Evolutionary conservation across 192 early-diverging fungal species (phyloP).

Genomic region (Paraglomus brasilianum): DNA sequence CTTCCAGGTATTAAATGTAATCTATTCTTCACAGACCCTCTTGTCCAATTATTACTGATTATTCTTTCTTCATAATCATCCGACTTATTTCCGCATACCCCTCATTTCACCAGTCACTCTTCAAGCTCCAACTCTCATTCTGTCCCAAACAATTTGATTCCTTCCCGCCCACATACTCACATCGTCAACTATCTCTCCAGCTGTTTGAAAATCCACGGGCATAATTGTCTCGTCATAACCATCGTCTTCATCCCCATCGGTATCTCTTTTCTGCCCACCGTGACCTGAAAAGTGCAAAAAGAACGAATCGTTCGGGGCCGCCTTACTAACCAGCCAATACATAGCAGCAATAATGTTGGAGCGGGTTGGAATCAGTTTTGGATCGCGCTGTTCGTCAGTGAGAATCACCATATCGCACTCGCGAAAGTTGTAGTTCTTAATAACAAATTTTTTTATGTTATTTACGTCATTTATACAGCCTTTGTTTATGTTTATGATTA

Average conservation of each 20-base stretch:
- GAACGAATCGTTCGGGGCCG: constrained; percentile 75
- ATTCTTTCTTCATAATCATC: too few species aligned
- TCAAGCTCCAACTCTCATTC: too few species aligned
- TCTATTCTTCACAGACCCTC: too few species aligned
- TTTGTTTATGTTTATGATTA: too few species aligned
- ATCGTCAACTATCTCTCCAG: constrained; percentile 73
- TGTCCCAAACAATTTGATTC: too few species aligned
- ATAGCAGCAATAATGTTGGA: constrained; percentile 73
- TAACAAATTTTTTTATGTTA: constrained; percentile 73
- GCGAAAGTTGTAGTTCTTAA: constrained; percentile 61
- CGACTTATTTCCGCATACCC: too few species aligned
- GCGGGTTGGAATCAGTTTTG: constrained; percentile 64
- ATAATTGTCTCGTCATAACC: constrained; percentile 79
- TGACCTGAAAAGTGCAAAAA: constrained; percentile 85
- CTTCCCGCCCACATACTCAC: too few species aligned
- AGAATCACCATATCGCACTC: constrained; percentile 72
- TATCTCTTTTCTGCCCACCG: constrained; percentile 60
- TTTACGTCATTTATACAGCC: constrained; percentile 87
- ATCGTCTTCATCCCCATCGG: constrained; percentile 75
- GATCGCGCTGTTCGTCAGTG: constrained; percentile 71
- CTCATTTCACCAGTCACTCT: too few species aligned
- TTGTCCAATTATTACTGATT: too few species aligned
- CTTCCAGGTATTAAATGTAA: too few species aligned
- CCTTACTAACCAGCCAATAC: constrained; percentile 76
- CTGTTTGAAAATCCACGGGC: constrained; percentile 53